phyloP scores from a whole-genome alignment of 2,329 filamentous ascomycete species.

The Trichophyton schoenleinii region DNA sequence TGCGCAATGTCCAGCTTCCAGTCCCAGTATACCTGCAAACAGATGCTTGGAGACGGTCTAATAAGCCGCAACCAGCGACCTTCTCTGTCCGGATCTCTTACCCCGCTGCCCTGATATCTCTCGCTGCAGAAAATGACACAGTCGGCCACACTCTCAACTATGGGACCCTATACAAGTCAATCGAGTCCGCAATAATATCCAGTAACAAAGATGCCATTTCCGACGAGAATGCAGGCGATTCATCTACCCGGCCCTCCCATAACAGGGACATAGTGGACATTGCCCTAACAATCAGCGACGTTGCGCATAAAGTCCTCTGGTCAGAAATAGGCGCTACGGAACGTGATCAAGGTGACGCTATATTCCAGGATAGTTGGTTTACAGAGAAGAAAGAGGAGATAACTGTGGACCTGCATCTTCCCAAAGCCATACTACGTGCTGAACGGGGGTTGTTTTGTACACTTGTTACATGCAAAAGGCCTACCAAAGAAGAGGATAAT shows the following conservation, averaged over 20 bases:
- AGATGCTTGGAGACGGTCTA: slow-evolving; percentile 36
- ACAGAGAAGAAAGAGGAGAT: slow-evolving; percentile 18
- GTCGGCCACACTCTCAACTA: slow-evolving; percentile 37
- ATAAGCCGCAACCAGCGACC: slow-evolving; percentile 35
- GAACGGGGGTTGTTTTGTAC: slow-evolving; percentile 30
- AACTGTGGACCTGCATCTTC: slow-evolving; percentile 29
- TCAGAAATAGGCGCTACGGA: neutral
- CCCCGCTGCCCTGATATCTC: slow-evolving; percentile 26
- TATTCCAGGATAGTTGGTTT: neutral
- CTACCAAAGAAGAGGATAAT: slow-evolving; percentile 18
- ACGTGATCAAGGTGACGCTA: neutral
- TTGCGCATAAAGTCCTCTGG: slow-evolving; percentile 1
- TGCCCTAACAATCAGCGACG: neutral
- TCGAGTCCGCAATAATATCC: slow-evolving; percentile 17
- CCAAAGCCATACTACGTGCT: slow-evolving; percentile 35
- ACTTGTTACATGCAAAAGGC: slow-evolving; percentile 21
- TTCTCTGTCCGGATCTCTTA: slow-evolving; percentile 34
- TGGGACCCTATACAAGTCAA: slow-evolving; percentile 34
- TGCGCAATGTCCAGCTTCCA: slow-evolving; percentile 34
- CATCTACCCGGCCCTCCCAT: neutral
- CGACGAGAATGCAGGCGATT: neutral
- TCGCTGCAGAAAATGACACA: slow-evolving; percentile 32
- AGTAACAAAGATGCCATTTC: neutral
- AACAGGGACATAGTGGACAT: neutral
- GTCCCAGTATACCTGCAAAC: slow-evolving; percentile 31